Conservation (phyloP, 345 rosid genomes). For the Salix suchowensis region DNA sequence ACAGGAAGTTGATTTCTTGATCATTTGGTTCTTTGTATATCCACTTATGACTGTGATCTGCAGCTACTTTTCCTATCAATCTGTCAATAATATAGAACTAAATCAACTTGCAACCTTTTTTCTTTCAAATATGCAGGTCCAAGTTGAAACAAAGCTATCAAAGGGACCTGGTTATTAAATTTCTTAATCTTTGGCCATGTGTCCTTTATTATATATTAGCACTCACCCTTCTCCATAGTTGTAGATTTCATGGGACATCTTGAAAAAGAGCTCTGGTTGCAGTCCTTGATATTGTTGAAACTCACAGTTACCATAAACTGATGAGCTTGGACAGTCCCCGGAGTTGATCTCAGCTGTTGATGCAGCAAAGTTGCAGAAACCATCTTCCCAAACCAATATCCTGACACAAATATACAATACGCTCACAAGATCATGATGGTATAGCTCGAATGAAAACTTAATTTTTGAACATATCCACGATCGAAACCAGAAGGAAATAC, state of each 20-base stretch:
- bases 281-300: conserved; percentile 80
- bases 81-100: conserved; percentile 29
- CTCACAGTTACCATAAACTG: conserved; percentile 53
- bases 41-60: conserved; percentile 97
- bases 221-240: conserved; percentile 97
- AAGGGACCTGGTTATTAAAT: too few species aligned
- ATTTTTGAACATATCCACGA: background rate
- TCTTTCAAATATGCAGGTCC: background rate
- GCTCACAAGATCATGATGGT: background rate
- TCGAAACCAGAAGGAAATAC: conserved; percentile 31
- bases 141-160: background rate
- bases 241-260: conserved; percentile 99
- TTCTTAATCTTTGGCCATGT: background rate
- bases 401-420: conserved; percentile 24
- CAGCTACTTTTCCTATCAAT: conserved; percentile 91
- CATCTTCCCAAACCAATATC: conserved; percentile 99
- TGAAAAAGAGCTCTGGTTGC: conserved; percentile 93
- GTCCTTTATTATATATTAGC: background rate
- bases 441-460: background rate
- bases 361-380: conserved; percentile 93
- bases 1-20: conserved; percentile 86
- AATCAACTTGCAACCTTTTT: conserved; percentile 11
- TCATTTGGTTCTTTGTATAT: conserved; percentile 89
- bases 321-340: conserved; percentile 52
- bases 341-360: conserved; percentile 55